Base-by-base conservation (phyloP, 805 yeast species). In the Pichia rugopelliculosa region DNA sequence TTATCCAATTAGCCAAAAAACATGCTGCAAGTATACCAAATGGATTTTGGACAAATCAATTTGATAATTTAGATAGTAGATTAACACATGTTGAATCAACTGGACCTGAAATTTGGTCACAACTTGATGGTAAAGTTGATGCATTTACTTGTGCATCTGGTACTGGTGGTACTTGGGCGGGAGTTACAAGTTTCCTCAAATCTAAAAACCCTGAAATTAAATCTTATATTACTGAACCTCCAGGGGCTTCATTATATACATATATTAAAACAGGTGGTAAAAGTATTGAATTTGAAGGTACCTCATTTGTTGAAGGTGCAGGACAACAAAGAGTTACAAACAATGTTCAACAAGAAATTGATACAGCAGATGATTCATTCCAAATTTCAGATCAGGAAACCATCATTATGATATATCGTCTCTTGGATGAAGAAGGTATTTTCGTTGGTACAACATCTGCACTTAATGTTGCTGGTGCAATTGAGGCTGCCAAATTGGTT, bases 21-120 rank as follows among this genome's bases (percentile, higher is more conserved):
- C 95, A 86, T 61, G 96, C 96, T 4, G 93, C 86, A 56, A 58
- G 67, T 38, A 63, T 82, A 45, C 77, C 72, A 1, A 87, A 87
- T 62, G 93, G 96, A 0, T 90, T 86, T 17, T 89, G 96, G 96
- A 90, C 96, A 15, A 83, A 88, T 63, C 96, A 88, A 63, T 89
- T 88, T 62, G 96, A 89, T 64, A 89, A 89, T 64, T 61, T 73
- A 23, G 95, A 93, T 51, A 88, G 88, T 68, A 76, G 95, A 61
- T 87, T 84, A 65, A 88, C 96, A 0, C 96, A 88, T 61, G 81
- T 87, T 53, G 88, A 84, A 56, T 80, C 95, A 47, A 89, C 96
- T 0, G 96, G 96, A 0, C 96, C 96, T 6, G 96, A 87, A 65
- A 89, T 88, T 56, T 85, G 91, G 88, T 79, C 82, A 13, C 96